Conservation (phyloP, 2,329 filamentous ascomycete species). For the Aspergillus carbonarius region DNA sequence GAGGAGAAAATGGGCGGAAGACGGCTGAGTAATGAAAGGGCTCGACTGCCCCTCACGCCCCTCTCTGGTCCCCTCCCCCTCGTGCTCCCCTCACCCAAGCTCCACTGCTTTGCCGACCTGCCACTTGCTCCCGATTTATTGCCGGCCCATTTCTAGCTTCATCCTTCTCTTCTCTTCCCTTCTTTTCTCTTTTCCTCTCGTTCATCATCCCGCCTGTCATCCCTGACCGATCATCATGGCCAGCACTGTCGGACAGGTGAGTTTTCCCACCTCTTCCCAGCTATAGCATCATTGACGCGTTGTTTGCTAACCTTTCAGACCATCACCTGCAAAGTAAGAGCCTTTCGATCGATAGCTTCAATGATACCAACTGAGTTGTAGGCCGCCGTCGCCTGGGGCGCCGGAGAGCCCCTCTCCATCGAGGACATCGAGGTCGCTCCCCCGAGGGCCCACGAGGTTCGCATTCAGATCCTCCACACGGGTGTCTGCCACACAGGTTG, state of each 20-base stretch:
- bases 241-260: conserved; percentile 58
- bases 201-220: not conserved
- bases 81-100: conserved; percentile 16
- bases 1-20: not conserved
- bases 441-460: conserved; percentile 89
- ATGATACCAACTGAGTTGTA: conserved; percentile 28
- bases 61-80: conserved; percentile 10
- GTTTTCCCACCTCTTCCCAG: conserved; percentile 6
- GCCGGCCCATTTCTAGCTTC: conserved; percentile 2
- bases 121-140: conserved; percentile 15
- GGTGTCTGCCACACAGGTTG: conserved; percentile 96
- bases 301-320: conserved; percentile 56
- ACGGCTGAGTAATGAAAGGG: too few species aligned
- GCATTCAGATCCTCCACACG: conserved; percentile 95
- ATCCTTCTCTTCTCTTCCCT: conserved; percentile 6
- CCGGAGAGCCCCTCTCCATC: conserved; percentile 81
- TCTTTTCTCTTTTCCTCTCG: conserved; percentile 3
- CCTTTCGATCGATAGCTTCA: not conserved
- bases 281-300: not conserved
- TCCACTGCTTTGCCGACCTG: conserved; percentile 15
- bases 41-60: not conserved
- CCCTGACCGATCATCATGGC: conserved; percentile 44
- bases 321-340: conserved; percentile 77
- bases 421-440: conserved; percentile 92
- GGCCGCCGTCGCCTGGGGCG: conserved; percentile 97